Base-by-base conservation (phyloP, 2,329 filamentous ascomycete genomes). In the Ceratocystis huliohia region DNA sequence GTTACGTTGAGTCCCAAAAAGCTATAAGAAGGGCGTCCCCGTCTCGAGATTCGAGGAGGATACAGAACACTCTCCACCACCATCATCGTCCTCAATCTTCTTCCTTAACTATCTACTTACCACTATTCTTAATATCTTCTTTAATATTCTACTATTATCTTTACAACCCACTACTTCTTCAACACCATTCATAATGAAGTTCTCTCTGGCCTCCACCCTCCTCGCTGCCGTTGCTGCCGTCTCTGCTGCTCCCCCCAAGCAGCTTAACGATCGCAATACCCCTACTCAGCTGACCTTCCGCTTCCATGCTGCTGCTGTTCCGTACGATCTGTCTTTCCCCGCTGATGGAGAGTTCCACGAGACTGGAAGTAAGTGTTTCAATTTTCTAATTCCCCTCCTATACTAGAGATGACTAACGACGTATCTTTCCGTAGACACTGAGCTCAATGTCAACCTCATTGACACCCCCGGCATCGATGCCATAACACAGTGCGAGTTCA, bases 391-490 rank as follows among this genome's bases (percentile, higher is more conserved):
- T 30, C 10, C 15, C 20, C 46, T 61, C n/a, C 30, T 57, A 5
- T 15, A 37, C 33, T 30, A 45, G 15, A n/a, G 17, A 48, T 37
- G 25, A 41, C 62, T 67, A 67, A 67, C 66, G 33, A 41, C 22
- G 6, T 1, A 8, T 5, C 33, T 37, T 25, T 53, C 48, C 8
- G 22, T 61, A 80, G 77, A 79, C 69, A 77, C 74, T 63, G 70
- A 71, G 59, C 70, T 80, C 20, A 70, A 73, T 7, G 70, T 80
- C 64, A 74, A 72, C 69, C 73, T 74, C 69, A 77, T 81, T 67
- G 74, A 78, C 66, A 74, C 76, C 0, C 74, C 75, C 46, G 75
- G 78, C 73, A 81, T 78, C 73, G 74, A 77, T 69, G 78, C 78
- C 66, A 71, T 73, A 68, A 63, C 64, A 17, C 71, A 76, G 64